phyloP scores from a whole-genome alignment of 1,284 basidiomycete genomes.

The Pascua sp. region DNA sequence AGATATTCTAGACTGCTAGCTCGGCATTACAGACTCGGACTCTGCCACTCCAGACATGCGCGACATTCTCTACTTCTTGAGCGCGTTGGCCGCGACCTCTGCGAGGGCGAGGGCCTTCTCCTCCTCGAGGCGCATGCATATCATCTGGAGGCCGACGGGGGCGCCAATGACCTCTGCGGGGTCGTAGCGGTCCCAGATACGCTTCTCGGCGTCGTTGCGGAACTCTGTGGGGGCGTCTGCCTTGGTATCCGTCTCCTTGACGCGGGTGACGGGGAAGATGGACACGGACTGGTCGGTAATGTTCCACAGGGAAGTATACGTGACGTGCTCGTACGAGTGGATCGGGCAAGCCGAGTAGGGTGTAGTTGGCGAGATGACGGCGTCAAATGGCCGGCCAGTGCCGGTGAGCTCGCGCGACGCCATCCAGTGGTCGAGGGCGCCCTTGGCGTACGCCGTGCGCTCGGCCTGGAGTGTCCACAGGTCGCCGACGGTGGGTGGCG shows the following conservation, averaged over 20 bases:
- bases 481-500: slow-evolving; percentile 26
- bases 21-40: too few species aligned
- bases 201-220: slow-evolving; percentile 54
- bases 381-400: slow-evolving; percentile 41
- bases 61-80: slow-evolving; percentile 5
- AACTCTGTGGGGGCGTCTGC: slow-evolving; percentile 51
- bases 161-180: slow-evolving; percentile 59
- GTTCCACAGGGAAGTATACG: slow-evolving; percentile 43
- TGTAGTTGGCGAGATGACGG: slow-evolving; percentile 32
- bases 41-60: neutral
- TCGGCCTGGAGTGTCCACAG: slow-evolving; percentile 35
- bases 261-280: slow-evolving; percentile 64
- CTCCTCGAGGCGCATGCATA: slow-evolving; percentile 63
- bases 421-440: slow-evolving; percentile 35
- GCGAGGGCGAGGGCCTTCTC: slow-evolving; percentile 39
- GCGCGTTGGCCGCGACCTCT: slow-evolving; percentile 18
- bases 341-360: slow-evolving; percentile 30
- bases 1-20: neutral
- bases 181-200: slow-evolving; percentile 59
- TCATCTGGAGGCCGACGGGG: slow-evolving; percentile 66
- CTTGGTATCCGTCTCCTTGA: slow-evolving; percentile 53
- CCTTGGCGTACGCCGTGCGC: slow-evolving; percentile 28
- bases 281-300: slow-evolving; percentile 46
- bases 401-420: slow-evolving; percentile 25
- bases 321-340: slow-evolving; percentile 29